Conservation (phyloP, 495 filamentous ascomycete genomes). For the Daldinia grandis region DNA sequence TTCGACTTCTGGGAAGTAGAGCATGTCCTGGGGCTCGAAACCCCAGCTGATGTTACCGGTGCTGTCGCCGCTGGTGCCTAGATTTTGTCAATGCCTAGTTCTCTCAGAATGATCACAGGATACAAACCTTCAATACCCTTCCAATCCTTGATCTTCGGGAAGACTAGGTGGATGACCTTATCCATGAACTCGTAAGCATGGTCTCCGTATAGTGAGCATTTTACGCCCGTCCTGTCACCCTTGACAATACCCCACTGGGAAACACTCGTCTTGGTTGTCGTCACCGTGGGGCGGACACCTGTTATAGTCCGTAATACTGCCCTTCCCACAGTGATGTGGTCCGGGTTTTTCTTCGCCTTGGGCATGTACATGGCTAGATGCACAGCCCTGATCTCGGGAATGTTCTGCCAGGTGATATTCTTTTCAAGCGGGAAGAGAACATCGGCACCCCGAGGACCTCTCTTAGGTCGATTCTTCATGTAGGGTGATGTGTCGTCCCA, state of each 20-base stretch:
- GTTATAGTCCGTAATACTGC: conserved; percentile 87
- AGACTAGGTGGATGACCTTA: conserved; percentile 84
- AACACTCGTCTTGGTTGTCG: conserved; percentile 71
- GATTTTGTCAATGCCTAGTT: conserved; percentile 12
- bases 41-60: conserved; percentile 89
- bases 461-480: conserved; percentile 86
- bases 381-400: conserved; percentile 82
- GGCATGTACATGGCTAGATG: conserved; percentile 79
- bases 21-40: conserved; percentile 72
- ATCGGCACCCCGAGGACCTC: conserved; percentile 75
- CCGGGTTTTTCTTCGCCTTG: conserved; percentile 66
- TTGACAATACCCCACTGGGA: conserved; percentile 65
- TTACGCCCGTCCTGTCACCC: conserved; percentile 70
- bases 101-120: neutral
- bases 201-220: conserved; percentile 74
- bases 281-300: conserved; percentile 74
- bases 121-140: conserved; percentile 74
- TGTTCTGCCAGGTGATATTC: conserved; percentile 82
- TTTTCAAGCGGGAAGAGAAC: conserved; percentile 75
- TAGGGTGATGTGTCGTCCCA: conserved; percentile 95
- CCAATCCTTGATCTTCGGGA: conserved; percentile 96
- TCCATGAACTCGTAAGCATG: conserved; percentile 88
- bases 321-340: conserved; percentile 78
- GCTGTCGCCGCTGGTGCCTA: conserved; percentile 74
- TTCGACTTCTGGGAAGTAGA: conserved; percentile 91